A percentile compares a stretch with the other conserved stretches of the same genome.
Conservation (phyloP, 345 rosid genomes). For the Eucalyptus marginata region DNA sequence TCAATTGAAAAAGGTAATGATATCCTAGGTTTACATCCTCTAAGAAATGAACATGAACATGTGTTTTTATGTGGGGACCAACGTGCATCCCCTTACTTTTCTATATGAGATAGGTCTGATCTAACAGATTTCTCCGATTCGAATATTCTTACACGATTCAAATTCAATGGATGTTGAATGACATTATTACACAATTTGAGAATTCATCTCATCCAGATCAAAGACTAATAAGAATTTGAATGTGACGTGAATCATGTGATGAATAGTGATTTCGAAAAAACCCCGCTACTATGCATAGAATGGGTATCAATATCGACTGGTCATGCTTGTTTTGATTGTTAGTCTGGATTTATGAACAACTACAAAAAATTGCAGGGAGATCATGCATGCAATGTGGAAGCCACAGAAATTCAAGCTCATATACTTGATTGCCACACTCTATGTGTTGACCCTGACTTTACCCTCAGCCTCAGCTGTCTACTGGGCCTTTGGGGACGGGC, state of each 20-base stretch:
- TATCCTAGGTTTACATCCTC: not conserved
- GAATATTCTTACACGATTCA: not conserved
- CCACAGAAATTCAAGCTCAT: constrained; percentile 94
- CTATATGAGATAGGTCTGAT: not conserved
- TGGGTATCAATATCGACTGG: not conserved
- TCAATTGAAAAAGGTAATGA: not conserved
- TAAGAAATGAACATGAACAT: not conserved
- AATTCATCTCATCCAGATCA: not conserved
- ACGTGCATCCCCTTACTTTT: not conserved
- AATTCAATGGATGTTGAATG: not conserved
- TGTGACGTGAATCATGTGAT: not conserved
- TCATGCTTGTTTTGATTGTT: not conserved
- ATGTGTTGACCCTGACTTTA: constrained; percentile 76
- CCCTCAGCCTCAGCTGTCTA: constrained; percentile 97
- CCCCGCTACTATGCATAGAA: not conserved
- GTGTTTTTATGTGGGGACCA: not conserved
- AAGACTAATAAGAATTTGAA: not conserved
- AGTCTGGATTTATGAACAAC: not conserved
- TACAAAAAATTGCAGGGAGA: constrained; percentile 34
- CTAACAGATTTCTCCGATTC: not conserved
- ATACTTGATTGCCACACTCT: constrained; percentile 76
- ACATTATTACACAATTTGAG: not conserved
- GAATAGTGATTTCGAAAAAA: not conserved
- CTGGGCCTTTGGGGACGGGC: constrained; percentile 90
- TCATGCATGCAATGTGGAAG: constrained; percentile 99